Conservation (phyloP, 805 yeast genomes). For the Candida cerambycidarum region DNA sequence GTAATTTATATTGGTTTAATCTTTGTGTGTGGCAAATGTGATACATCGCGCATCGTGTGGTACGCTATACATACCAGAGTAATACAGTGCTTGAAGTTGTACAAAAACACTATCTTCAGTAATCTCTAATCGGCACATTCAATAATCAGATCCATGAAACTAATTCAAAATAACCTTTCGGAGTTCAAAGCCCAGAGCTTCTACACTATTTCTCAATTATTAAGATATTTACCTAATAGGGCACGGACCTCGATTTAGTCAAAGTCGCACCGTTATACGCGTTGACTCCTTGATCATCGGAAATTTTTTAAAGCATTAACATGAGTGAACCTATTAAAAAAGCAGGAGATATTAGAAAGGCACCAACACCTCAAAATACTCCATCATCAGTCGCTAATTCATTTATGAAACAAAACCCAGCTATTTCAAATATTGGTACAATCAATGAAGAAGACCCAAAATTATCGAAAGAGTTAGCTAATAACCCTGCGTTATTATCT, state of each 20-base stretch:
- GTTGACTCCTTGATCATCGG: slow-evolving; percentile 8
- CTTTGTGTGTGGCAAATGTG: too few species aligned
- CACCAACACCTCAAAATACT: slow-evolving; percentile 98
- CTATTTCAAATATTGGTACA: slow-evolving; percentile 45
- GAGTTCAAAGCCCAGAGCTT: too few species aligned
- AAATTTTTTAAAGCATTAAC: slow-evolving; percentile 3
- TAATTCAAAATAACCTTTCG: too few species aligned
- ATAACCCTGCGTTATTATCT: slow-evolving; percentile 79
- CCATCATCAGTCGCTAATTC: slow-evolving; percentile 85
- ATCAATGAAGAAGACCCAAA: slow-evolving; percentile 60
- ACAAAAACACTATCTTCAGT: too few species aligned
- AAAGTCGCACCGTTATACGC: background rate
- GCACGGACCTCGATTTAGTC: slow-evolving; percentile 2
- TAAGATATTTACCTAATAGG: background rate
- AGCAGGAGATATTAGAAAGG: slow-evolving; percentile 74
- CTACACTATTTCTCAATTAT: too few species aligned
- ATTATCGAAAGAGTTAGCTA: slow-evolving; percentile 53
- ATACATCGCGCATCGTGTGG: too few species aligned
- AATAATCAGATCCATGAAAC: too few species aligned
- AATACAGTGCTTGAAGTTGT: too few species aligned
- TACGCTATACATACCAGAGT: too few species aligned
- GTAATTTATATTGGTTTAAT: background rate
- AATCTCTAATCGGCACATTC: too few species aligned
- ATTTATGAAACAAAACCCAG: slow-evolving; percentile 62
- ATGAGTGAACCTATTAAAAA: slow-evolving; percentile 89